Evolutionary conservation across 768 basidiomycete genomes (phyloP).

Genomic region (Termitomyces sp.): DNA sequence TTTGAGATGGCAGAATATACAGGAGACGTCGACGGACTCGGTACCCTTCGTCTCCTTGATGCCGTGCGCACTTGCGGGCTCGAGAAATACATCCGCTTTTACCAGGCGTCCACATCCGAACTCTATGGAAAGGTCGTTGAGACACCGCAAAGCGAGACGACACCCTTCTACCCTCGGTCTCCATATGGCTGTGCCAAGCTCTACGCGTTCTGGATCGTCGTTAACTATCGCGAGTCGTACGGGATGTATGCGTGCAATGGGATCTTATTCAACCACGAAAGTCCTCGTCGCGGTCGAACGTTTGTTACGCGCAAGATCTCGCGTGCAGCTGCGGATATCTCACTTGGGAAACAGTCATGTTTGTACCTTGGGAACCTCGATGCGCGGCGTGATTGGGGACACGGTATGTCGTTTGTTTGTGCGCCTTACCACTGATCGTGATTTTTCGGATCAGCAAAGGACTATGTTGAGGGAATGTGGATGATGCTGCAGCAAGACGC

Average conservation of each 20-base stretch:
- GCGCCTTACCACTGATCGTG: background rate
- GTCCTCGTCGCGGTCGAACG: conserved; percentile 88
- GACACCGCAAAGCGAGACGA: conserved; percentile 92
- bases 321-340: conserved; percentile 89
- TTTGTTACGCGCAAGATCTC: conserved; percentile 96
- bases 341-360: conserved; percentile 81
- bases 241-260: conserved; percentile 97
- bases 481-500: conserved; percentile 83
- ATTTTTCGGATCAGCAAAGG: conserved; percentile 46
- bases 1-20: conserved; percentile 99
- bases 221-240: conserved; percentile 93
- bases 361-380: conserved; percentile 94
- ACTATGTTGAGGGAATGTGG: conserved; percentile 99
- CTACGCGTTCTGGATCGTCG: conserved; percentile 86
- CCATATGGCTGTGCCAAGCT: conserved; percentile 97
- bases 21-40: conserved; percentile 92
- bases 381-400: conserved; percentile 96
- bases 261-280: conserved; percentile 98
- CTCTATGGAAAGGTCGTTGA: conserved; percentile 96
- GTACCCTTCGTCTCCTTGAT: conserved; percentile 92
- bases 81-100: conserved; percentile 90
- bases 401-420: conserved; percentile 48
- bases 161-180: conserved; percentile 97
- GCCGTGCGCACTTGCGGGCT: conserved; percentile 95
- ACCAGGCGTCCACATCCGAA: conserved; percentile 96